A percentile compares a stretch with the other conserved stretches of the same genome.
Evolutionary conservation across 1,284 basidiomycete species (phyloP).

Genomic region (Ustilago vetiveriae): DNA sequence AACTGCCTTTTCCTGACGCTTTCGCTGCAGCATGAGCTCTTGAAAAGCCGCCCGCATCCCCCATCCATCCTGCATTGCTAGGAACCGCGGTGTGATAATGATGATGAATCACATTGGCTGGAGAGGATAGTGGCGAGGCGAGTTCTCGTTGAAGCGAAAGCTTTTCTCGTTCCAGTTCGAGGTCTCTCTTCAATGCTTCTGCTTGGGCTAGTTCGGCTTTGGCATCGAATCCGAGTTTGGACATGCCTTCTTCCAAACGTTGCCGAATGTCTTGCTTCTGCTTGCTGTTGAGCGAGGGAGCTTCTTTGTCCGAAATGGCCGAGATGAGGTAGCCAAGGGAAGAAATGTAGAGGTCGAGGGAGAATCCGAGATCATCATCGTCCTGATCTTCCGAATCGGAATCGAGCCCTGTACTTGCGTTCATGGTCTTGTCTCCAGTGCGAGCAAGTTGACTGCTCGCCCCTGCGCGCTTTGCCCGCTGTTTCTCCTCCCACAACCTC

Average conservation of each 20-base stretch:
- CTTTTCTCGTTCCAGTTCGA: conserved; percentile 31
- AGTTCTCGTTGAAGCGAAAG: conserved; percentile 16
- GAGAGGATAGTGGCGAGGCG: background rate
- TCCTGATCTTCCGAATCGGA: conserved; percentile 15
- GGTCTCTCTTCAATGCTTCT: conserved; percentile 30
- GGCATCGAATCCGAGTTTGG: conserved; percentile 41
- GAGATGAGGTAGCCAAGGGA: conserved; percentile 52
- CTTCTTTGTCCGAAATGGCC: conserved; percentile 46
- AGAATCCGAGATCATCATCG: conserved; percentile 46
- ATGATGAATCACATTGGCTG: conserved; percentile 34
- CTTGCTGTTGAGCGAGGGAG: conserved; percentile 26
- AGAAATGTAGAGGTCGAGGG: conserved; percentile 52
- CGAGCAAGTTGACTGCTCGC: background rate
- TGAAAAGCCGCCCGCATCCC: conserved; percentile 18
- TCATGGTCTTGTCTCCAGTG: no score
- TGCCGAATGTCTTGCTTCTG: conserved; percentile 37
- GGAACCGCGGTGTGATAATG: conserved; percentile 35
- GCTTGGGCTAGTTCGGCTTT: conserved; percentile 33
- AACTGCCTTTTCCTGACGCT: conserved; percentile 3
- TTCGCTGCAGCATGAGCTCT: conserved; percentile 39
- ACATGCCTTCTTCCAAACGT: conserved; percentile 44
- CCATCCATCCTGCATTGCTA: background rate
- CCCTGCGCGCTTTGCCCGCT: conserved; percentile 5
- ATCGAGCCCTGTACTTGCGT: background rate
- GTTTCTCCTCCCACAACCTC: conserved; percentile 30